These are phyloP conservation scores for Nasturtium officinale DNA, from an alignment of 345 rosid genomes.

Conservation along the genomic window DNA sequence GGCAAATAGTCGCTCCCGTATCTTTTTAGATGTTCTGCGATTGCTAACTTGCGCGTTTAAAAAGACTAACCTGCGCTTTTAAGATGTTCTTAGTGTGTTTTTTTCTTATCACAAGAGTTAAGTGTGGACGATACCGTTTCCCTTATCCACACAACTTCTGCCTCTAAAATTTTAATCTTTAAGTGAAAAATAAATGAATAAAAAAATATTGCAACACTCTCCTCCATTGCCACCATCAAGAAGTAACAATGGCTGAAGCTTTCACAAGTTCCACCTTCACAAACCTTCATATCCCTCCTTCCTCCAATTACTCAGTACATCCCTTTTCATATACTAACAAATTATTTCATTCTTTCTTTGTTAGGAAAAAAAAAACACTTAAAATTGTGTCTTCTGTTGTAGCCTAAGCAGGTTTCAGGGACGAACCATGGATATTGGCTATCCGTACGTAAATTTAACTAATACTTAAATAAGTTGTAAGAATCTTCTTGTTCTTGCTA, in stretches of 20 bases:
- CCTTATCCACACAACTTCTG: slow-evolving; percentile 58
- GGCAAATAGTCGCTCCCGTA: neutral
- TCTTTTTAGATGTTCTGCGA: neutral
- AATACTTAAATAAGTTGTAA: neutral
- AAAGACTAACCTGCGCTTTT: slow-evolving; percentile 2
- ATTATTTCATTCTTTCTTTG: neutral
- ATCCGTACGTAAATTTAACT: slow-evolving; percentile 38
- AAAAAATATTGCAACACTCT: neutral
- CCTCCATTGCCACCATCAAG: slow-evolving; percentile 1
- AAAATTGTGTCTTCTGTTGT: slow-evolving; percentile 26
- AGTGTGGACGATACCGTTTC: slow-evolving; percentile 48
- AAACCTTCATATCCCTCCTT: slow-evolving; percentile 41
- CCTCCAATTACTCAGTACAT: slow-evolving; percentile 27
- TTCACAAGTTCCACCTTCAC: slow-evolving; percentile 52
- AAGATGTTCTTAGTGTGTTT: neutral
- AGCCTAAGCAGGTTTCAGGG: slow-evolving; percentile 53
- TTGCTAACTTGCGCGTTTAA: neutral
- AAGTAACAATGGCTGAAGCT: slow-evolving; percentile 59
- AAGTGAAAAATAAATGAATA: neutral
- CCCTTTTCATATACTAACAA: neutral
- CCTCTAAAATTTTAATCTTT: slow-evolving; percentile 14
- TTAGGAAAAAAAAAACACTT: neutral
- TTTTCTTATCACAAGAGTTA: slow-evolving; percentile 1
- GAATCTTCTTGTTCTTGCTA: neutral
- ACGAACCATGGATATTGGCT: slow-evolving; percentile 41